Evolutionary conservation across 2,329 filamentous ascomycete genomes (phyloP).

Genomic region (Neofusicoccum laricinum): DNA sequence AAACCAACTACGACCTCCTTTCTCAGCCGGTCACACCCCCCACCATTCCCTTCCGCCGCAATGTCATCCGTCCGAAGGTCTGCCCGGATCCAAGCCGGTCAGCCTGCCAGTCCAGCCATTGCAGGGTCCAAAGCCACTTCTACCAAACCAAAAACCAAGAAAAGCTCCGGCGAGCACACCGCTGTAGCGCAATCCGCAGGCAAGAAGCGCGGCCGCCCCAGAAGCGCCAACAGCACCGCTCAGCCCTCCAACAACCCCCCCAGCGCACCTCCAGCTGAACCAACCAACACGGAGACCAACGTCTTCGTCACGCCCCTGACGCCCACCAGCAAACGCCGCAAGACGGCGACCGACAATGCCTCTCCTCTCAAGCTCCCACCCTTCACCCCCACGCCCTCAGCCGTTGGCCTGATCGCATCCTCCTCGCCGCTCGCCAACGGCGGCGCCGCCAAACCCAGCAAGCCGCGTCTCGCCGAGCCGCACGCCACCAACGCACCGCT

Average conservation of each 20-base stretch:
- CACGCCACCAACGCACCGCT: slow-evolving; percentile 67
- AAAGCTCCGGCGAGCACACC: background rate
- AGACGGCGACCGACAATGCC: slow-evolving; percentile 30
- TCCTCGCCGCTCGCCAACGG: slow-evolving; percentile 19
- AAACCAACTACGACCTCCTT: background rate
- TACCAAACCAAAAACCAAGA: background rate
- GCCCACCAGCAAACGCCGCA: background rate
- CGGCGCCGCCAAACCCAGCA: slow-evolving; percentile 25
- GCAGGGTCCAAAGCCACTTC: background rate
- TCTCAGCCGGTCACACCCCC: background rate
- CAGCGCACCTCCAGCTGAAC: background rate
- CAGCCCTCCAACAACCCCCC: background rate
- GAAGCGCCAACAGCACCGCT: background rate
- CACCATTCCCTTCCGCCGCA: background rate
- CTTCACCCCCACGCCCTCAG: slow-evolving; percentile 41
- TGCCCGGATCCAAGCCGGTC: background rate
- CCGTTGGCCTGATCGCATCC: slow-evolving; percentile 46
- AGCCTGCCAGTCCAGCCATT: background rate
- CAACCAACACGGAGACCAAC: slow-evolving; percentile 22
- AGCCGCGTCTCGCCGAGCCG: slow-evolving; percentile 58
- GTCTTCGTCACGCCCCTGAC: background rate
- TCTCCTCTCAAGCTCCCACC: background rate
- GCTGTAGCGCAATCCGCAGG: background rate
- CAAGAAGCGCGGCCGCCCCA: slow-evolving; percentile 13
- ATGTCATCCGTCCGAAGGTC: slow-evolving; percentile 8